These are phyloP conservation scores for Daphne laureola DNA, from an alignment of 441 rosid genomes.

Conservation along the genomic window DNA sequence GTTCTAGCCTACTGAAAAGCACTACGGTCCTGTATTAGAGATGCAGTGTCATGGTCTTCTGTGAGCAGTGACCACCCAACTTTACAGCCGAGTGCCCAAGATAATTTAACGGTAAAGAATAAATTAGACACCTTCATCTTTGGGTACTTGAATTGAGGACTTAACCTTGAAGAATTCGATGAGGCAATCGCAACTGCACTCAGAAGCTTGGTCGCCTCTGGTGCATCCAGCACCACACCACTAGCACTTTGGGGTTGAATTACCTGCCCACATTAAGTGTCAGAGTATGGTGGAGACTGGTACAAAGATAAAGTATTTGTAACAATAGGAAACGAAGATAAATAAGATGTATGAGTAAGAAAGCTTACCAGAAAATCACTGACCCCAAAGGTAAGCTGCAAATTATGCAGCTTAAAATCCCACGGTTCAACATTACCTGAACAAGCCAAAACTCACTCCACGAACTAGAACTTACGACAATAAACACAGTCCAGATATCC, in stretches of 20 bases:
- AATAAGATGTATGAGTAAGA: background rate
- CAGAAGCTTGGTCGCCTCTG: conserved; percentile 91
- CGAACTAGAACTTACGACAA: conserved; percentile 20
- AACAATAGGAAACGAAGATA: conserved; percentile 1
- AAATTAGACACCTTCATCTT: too few species aligned
- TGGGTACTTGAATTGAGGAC: conserved; percentile 20
- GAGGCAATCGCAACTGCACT: conserved; percentile 92
- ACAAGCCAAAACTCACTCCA: conserved; percentile 27
- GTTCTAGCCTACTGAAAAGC: too few species aligned
- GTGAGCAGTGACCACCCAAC: too few species aligned
- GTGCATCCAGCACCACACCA: conserved; percentile 90
- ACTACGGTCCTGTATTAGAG: too few species aligned
- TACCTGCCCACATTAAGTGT: conserved; percentile 34
- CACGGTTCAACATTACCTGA: conserved; percentile 59
- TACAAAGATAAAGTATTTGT: background rate
- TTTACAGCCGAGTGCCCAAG: too few species aligned
- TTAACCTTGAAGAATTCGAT: conserved; percentile 87
- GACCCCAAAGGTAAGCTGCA: conserved; percentile 96
- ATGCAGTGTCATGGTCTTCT: too few species aligned
- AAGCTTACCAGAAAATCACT: conserved; percentile 79
- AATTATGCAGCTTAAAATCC: conserved; percentile 67
- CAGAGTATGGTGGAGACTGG: conserved; percentile 9
- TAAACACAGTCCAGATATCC: too few species aligned
- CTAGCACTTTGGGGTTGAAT: conserved; percentile 98
- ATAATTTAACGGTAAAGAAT: too few species aligned